Percentiles rank a stretch among this genome's conserved stretches.
Conservation (phyloP, 345 rosid genomes). For the Erucastrum elatum region DNA sequence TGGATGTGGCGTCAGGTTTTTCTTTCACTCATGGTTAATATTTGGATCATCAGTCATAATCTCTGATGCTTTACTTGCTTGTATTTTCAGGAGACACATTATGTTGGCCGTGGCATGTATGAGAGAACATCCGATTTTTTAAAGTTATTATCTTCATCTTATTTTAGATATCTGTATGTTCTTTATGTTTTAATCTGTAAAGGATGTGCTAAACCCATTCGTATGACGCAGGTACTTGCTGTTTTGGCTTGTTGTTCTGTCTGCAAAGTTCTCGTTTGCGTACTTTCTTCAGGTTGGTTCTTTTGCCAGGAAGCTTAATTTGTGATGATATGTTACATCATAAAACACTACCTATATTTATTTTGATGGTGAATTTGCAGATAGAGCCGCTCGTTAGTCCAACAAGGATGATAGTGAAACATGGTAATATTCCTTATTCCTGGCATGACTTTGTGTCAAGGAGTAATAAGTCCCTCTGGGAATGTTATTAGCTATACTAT, state of each 20-base stretch:
- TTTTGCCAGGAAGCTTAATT: conserved; percentile 15
- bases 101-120: conserved; percentile 95
- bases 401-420: conserved; percentile 55
- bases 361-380: conserved; percentile 47
- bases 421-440: conserved; percentile 59
- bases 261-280: conserved; percentile 84
- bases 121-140: conserved; percentile 79
- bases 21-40: conserved; percentile 3
- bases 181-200: background rate
- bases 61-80: conserved; percentile 26
- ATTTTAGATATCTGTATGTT: background rate
- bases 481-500: conserved; percentile 6
- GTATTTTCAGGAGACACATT: conserved; percentile 72
- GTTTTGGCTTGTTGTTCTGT: conserved; percentile 78
- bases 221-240: conserved; percentile 72
- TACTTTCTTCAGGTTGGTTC: conserved; percentile 82
- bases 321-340: conserved; percentile 8
- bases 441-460: conserved; percentile 95
- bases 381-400: conserved; percentile 83
- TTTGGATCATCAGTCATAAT: background rate
- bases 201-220: conserved; percentile 11
- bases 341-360: conserved; percentile 10
- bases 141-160: conserved; percentile 51
- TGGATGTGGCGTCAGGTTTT: conserved; percentile 72
- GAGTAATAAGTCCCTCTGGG: conserved; percentile 44